A percentile compares a stretch with the other conserved stretches of the same genome.
These are phyloP conservation scores for Vaccinium corymbosum DNA, from an alignment of 148 eudicot genomes.

Conservation along the genomic window DNA sequence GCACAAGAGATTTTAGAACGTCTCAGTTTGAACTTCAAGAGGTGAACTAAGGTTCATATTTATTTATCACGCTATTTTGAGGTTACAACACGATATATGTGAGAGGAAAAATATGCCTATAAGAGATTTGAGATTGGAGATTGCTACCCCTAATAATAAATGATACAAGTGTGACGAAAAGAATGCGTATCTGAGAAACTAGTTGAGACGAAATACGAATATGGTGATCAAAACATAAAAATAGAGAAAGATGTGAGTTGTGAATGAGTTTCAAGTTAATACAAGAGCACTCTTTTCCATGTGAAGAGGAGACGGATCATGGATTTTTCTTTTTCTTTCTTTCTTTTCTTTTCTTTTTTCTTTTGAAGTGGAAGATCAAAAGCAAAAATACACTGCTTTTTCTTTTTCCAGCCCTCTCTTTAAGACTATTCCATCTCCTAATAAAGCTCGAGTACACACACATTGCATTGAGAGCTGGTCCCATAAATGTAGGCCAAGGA, in stretches of 20 bases:
- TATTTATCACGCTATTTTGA: neutral
- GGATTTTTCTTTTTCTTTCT: conserved; percentile 15
- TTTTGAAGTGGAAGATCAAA: conserved; percentile 63
- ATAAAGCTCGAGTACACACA: conserved; percentile 34
- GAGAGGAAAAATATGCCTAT: too few species aligned
- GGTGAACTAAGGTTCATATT: neutral
- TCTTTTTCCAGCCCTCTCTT: conserved; percentile 61
- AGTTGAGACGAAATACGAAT: too few species aligned
- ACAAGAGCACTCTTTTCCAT: conserved; percentile 76
- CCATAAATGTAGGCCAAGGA: conserved; percentile 28
- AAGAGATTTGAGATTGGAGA: too few species aligned
- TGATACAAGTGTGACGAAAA: too few species aligned
- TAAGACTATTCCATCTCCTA: conserved; percentile 73
- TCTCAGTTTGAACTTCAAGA: neutral
- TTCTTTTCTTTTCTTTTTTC: conserved; percentile 2
- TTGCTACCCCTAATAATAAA: too few species aligned
- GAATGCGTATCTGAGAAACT: too few species aligned
- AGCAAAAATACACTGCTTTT: conserved; percentile 53
- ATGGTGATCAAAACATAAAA: too few species aligned
- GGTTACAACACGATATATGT: neutral
- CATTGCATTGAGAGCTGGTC: conserved; percentile 30
- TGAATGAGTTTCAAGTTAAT: conserved; percentile 19
- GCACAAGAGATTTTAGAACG: too few species aligned
- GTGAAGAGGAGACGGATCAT: conserved; percentile 25
- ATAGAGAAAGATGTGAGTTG: neutral